Evolutionary conservation across 129 eudicot genomes (phyloP), one percentile per base, ranked within the genome.

Genomic region (Ambrosia artemisiifolia): DNA sequence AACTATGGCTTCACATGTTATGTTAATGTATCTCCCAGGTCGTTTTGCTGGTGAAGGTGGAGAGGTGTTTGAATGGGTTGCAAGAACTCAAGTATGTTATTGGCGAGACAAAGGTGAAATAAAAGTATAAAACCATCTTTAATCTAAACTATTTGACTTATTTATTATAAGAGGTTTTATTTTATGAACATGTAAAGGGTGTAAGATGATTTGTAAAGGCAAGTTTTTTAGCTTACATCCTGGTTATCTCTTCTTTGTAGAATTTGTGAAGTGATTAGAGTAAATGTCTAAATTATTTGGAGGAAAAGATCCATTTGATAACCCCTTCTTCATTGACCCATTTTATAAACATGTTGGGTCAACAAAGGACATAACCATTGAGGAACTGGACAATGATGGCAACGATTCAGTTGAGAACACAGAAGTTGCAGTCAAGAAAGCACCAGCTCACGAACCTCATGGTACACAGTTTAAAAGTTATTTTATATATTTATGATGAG

Each of bases 221-320:
- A n/a, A n/a, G n/a, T n/a, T n/a, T n/a, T n/a, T n/a, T n/a, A n/a
- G n/a, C n/a, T n/a, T n/a, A n/a, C n/a, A n/a, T n/a, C n/a, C n/a
- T n/a, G n/a, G n/a, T n/a, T n/a, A n/a, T 24, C 19, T 32, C 14
- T 20, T 20, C 44, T 28, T 49, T 19, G 69, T 14, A 50, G 54
- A 35, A 38, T 61, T 73, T 20, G 50, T 48, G 9, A 64, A 11
- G 14, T 74, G 24, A 63, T 35, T 35, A 43, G 70, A 14, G 53
- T 30, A 38, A 49, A 85, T 85, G 90, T 78, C 76, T 10, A 83
- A 83, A 36, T 62, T 80, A 30, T 85, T 77, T 78, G 80, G 88
- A 68, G 95, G 90, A 28, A 85, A 85, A 69, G 84, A 85, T 78
- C 95, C 95, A 4, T 87, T 87, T 72, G 89, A 79, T 62, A 83